Base-by-base conservation (phyloP, 1,284 basidiomycete genomes). In the Gymnopus androsaceus region DNA sequence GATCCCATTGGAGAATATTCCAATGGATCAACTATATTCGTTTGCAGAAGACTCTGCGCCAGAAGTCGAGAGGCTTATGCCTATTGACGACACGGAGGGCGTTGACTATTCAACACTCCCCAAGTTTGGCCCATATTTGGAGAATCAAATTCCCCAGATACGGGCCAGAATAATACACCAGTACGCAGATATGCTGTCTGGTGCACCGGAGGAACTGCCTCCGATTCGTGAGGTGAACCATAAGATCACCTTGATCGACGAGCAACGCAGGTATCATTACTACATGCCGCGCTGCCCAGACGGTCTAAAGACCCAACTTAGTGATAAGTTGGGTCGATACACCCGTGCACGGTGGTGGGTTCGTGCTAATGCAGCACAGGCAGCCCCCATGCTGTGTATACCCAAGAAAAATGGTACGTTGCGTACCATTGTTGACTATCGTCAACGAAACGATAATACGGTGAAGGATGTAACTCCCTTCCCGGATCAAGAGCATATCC, bases 251-350 rank as follows among this genome's bases (percentile, higher is more conserved):
- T 55, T 72, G 0, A 61, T 71, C 0, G 65, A 73, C 30, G 51
- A 62, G n/a, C 54, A 56, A 15, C 59, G 57, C 56, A 55, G 34
- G 54, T 68, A 69, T 38, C 47, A 50, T 1, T 68, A 69, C 50
- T 63, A 66, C 46, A 23, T n/a, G n/a, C n/a, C n/a, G 0, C 75
- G 72, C 1, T 58, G 77, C 47, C 74, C 73, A 1, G 72, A 74
- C 49, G 70, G 72, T 25, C 69, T 74, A n/a, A n/a, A n/a, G n/a
- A n/a, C n/a, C n/a, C n/a, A n/a, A n/a, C n/a, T n/a, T n/a, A n/a
- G n/a, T n/a, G n/a, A n/a, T n/a, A n/a, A n/a, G n/a, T n/a, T n/a
- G n/a, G n/a, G n/a, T n/a, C n/a, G n/a, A n/a, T n/a, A n/a, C n/a
- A n/a, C n/a, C n/a, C n/a, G n/a, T n/a, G n/a, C n/a, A n/a, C n/a